Conservation (phyloP, 116 monocot species). For the Iris pallida region DNA sequence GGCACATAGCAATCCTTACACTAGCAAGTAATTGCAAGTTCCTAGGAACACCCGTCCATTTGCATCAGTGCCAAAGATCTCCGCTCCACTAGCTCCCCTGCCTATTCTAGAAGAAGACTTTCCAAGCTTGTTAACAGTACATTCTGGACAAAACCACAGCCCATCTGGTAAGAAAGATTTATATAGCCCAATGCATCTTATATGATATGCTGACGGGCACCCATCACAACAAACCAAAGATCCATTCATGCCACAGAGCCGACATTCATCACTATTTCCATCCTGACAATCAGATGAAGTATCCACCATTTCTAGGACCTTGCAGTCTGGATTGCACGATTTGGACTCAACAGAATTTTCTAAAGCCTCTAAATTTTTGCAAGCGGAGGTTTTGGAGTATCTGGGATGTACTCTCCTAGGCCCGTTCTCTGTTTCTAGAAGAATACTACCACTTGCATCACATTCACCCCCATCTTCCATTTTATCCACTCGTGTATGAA, state of each 20-base stretch:
- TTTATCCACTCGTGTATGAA: conserved; percentile 36
- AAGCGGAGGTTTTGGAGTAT: conserved; percentile 23
- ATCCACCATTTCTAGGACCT: conserved; percentile 24
- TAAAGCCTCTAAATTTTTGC: conserved; percentile 14
- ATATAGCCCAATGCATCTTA: conserved; percentile 79
- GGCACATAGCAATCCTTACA: conserved; percentile 42
- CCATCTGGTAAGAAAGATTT: conserved; percentile 80
- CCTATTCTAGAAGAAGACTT: conserved; percentile 36
- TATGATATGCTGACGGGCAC: conserved; percentile 88
- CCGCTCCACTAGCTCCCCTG: conserved; percentile 56
- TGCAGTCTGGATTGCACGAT: conserved; percentile 5
- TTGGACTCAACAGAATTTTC: conserved; percentile 14
- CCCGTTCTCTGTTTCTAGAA: conserved; percentile 12
- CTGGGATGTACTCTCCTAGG: conserved; percentile 35
- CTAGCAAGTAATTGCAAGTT: conserved; percentile 75
- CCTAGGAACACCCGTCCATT: conserved; percentile 58
- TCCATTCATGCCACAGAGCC: conserved; percentile 88
- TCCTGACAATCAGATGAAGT: conserved; percentile 28
- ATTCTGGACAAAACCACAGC: conserved; percentile 84
- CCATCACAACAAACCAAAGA: conserved; percentile 88
- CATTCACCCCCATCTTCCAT: conserved; percentile 48
- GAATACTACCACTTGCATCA: conserved; percentile 5
- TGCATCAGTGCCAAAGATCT: conserved; percentile 59
- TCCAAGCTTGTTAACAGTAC: conserved; percentile 38
- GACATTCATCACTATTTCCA: conserved; percentile 82